Evolutionary conservation across 495 filamentous ascomycete species (phyloP).

Genomic region (Hypoxylon trugodes): DNA sequence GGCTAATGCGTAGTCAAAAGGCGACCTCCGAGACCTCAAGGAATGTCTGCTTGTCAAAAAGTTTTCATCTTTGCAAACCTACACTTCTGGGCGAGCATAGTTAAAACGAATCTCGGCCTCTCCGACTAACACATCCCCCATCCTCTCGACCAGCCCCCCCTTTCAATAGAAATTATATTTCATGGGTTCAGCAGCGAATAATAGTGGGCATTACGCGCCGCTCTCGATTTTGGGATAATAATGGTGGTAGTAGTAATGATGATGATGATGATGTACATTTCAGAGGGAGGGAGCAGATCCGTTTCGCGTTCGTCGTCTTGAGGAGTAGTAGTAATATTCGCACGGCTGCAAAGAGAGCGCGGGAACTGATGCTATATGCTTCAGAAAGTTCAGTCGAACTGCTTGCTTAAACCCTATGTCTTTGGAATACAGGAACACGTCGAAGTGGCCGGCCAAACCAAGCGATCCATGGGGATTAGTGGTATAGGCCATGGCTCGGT

Average conservation of each 20-base stretch:
- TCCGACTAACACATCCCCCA: conserved; percentile 10
- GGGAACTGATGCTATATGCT: conserved; percentile 47
- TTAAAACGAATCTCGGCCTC: conserved; percentile 4
- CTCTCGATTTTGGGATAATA: too few species aligned
- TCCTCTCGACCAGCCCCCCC: conserved; percentile 22
- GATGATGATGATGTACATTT: conserved; percentile 12
- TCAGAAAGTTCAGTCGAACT: conserved; percentile 47
- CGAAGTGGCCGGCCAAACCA: conserved; percentile 39
- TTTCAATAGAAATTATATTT: conserved; percentile 18
- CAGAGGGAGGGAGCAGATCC: conserved; percentile 12
- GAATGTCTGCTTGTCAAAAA: conserved; percentile 18
- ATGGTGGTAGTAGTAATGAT: conserved; percentile 12
- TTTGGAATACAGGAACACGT: conserved; percentile 12
- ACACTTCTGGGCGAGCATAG: conserved; percentile 18
- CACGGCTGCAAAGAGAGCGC: conserved; percentile 24
- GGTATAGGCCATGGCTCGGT: conserved; percentile 41
- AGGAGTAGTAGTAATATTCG: conserved; percentile 27
- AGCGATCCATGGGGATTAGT: conserved; percentile 27
- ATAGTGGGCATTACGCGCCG: too few species aligned
- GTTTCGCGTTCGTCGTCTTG: conserved; percentile 30
- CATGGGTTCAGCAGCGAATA: conserved; percentile 9
- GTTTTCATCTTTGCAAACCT: conserved; percentile 11
- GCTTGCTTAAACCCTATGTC: conserved; percentile 22
- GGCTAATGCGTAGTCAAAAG: conserved; percentile 10
- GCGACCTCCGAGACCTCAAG: conserved; percentile 8